Evolutionary conservation across 345 rosid species (phyloP).

Genomic region (Brassica cretica): DNA sequence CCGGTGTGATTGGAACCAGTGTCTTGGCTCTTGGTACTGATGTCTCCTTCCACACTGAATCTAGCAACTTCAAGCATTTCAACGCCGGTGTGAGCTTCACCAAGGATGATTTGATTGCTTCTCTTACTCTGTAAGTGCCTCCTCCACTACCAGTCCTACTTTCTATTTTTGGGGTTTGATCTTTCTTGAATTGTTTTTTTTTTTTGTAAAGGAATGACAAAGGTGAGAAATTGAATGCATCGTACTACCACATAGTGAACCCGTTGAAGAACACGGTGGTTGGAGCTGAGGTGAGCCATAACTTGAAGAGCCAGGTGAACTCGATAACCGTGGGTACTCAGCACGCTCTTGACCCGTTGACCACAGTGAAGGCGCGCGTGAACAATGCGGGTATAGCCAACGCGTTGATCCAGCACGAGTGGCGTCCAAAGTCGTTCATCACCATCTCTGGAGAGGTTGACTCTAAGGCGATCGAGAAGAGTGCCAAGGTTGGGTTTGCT

Average conservation of each 20-base stretch:
- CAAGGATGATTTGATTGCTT: conserved; percentile 71
- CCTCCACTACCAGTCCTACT: neutral
- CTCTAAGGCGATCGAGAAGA: conserved; percentile 87
- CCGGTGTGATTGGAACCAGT: conserved; percentile 80
- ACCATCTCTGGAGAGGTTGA: conserved; percentile 94
- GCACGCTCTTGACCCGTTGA: conserved; percentile 86
- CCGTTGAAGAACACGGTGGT: conserved; percentile 85
- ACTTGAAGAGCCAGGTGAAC: conserved; percentile 80
- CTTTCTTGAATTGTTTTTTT: neutral
- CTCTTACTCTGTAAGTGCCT: conserved; percentile 72
- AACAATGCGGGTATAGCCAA: conserved; percentile 83
- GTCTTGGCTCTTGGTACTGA: conserved; percentile 78
- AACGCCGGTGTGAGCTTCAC: conserved; percentile 74
- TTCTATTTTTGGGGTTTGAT: neutral
- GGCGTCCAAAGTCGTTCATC: conserved; percentile 87
- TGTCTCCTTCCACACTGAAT: conserved; percentile 71
- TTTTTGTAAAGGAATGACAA: conserved; percentile 69
- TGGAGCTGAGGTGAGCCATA: conserved; percentile 90
- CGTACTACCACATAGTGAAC: conserved; percentile 85
- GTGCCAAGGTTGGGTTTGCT: conserved; percentile 88
- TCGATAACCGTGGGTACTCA: conserved; percentile 81
- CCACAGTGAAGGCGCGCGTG: conserved; percentile 81
- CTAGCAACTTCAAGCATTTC: conserved; percentile 73
- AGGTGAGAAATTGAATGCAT: conserved; percentile 66
- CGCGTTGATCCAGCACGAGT: conserved; percentile 93